These are phyloP conservation scores for Ilyonectria sp. DNA, from an alignment of 2,329 filamentous ascomycete genomes.

Conservation along the genomic window DNA sequence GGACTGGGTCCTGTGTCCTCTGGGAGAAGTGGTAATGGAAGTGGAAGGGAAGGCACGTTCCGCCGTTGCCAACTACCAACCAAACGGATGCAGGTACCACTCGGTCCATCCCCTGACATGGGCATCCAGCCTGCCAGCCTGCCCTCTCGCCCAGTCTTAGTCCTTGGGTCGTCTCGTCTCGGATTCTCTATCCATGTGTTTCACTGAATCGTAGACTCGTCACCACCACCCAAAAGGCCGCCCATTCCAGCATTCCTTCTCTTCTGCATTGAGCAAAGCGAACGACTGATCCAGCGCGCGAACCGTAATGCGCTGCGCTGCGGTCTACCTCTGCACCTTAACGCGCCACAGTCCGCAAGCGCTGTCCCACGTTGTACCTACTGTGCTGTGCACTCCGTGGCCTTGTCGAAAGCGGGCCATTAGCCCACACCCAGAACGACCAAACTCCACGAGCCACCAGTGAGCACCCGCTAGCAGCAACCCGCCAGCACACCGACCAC, in stretches of 20 bases:
- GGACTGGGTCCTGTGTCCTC: constrained; percentile 1
- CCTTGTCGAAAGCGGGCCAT: constrained; percentile 31
- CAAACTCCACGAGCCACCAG: constrained; percentile 35
- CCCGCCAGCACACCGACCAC: constrained; percentile 35
- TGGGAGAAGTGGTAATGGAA: constrained; percentile 21
- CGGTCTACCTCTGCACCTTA: constrained; percentile 19
- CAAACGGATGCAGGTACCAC: constrained; percentile 47
- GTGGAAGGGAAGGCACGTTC: constrained; percentile 24
- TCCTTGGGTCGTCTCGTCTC: constrained; percentile 21
- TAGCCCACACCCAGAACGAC: constrained; percentile 32
- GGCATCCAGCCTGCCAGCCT: constrained; percentile 30
- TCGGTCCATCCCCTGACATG: constrained; percentile 47
- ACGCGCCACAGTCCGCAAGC: constrained; percentile 19
- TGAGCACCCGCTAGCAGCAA: constrained; percentile 30
- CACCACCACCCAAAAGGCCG: constrained; percentile 11
- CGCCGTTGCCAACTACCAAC: constrained; percentile 40
- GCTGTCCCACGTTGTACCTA: constrained; percentile 8
- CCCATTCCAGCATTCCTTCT: not conserved
- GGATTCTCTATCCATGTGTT: constrained; percentile 22
- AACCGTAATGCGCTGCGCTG: constrained; percentile 26
- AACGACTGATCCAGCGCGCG: constrained; percentile 24
- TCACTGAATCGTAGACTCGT: constrained; percentile 27
- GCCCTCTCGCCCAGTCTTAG: not conserved
- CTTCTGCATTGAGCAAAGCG: constrained; percentile 2
- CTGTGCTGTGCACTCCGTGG: constrained; percentile 22